phyloP scores from a whole-genome alignment of 352 stramenopile genomes.

The Phytopythium delawarense region DNA sequence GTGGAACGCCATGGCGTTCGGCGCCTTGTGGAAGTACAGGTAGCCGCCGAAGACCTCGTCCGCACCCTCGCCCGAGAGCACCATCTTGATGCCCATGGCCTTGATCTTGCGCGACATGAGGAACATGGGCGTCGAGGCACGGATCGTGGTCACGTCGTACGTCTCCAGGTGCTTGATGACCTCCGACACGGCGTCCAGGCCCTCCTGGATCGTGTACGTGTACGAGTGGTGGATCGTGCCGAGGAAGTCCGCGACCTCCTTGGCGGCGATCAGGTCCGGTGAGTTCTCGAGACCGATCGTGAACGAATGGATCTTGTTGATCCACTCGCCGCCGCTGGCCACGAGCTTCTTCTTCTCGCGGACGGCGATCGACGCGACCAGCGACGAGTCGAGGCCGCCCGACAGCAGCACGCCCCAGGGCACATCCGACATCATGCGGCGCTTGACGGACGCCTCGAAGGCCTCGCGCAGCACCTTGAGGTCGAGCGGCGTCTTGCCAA shows the following conservation, averaged over 20 bases:
- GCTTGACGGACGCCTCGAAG: conserved; percentile 94
- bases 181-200: conserved; percentile 95
- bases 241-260: conserved; percentile 96
- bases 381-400: conserved; percentile 96
- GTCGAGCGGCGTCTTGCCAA: conserved; percentile 63
- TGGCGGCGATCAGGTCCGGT: conserved; percentile 94
- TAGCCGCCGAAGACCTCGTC: conserved; percentile 99
- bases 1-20: conserved; percentile 91
- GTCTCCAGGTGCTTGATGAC: conserved; percentile 98
- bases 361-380: conserved; percentile 96
- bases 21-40: conserved; percentile 99
- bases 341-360: conserved; percentile 90
- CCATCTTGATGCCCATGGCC: conserved; percentile 99
- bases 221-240: conserved; percentile 98
- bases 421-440: conserved; percentile 99
- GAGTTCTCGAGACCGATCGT: conserved; percentile 96
- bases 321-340: conserved; percentile 73
- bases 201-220: conserved; percentile 99
- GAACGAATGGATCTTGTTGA: conserved; percentile 97
- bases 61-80: conserved; percentile 96
- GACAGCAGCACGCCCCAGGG: conserved; percentile 98
- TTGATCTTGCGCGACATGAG: conserved; percentile 99
- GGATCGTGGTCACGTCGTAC: conserved; percentile 98
- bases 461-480: conserved; percentile 75
- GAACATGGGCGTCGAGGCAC: conserved; percentile 99